These are phyloP conservation scores for Astrothelium subdiscretum DNA, from an alignment of 495 filamentous ascomycete species.

Conservation along the genomic window DNA sequence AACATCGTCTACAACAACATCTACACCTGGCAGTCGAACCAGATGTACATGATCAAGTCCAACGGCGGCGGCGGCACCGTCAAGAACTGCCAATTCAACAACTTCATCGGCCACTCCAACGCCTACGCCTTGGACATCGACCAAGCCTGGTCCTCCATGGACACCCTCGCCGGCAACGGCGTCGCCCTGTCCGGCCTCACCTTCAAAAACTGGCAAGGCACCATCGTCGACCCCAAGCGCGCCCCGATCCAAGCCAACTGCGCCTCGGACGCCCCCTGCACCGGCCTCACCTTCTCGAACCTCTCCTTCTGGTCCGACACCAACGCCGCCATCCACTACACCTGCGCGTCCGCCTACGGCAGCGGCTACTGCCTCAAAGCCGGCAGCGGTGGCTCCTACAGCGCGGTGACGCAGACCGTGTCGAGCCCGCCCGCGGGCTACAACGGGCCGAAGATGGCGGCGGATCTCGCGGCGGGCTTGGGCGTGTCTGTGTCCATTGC, in stretches of 20 bases:
- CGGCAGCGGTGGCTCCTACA: conserved; percentile 23
- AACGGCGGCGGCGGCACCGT: conserved; percentile 46
- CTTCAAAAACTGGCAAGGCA: conserved; percentile 48
- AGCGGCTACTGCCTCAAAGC: conserved; percentile 35
- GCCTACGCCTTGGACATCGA: conserved; percentile 45
- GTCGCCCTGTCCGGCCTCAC: conserved; percentile 41
- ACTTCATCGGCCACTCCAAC: conserved; percentile 44
- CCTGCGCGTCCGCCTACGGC: conserved; percentile 42
- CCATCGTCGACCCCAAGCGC: conserved; percentile 33
- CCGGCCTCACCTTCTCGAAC: conserved; percentile 40
- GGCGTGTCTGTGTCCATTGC: conserved; percentile 36
- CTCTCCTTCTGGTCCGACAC: conserved; percentile 50
- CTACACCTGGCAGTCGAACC: conserved; percentile 32
- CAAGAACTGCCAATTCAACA: conserved; percentile 41
- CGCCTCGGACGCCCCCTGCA: conserved; percentile 40
- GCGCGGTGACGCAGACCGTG: conserved; percentile 27
- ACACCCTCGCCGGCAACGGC: conserved; percentile 22
- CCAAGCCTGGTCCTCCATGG: conserved; percentile 36
- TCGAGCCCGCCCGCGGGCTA: conserved; percentile 34
- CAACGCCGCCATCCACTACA: conserved; percentile 33
- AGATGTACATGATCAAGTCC: conserved; percentile 55
- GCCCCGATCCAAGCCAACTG: conserved; percentile 39
- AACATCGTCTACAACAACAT: conserved; percentile 23
- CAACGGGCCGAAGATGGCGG: conserved; percentile 39
- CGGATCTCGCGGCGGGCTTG: conserved; percentile 34